phyloP scores from a whole-genome alignment of 2,329 filamentous ascomycete species.

The Fusarium concolor region DNA sequence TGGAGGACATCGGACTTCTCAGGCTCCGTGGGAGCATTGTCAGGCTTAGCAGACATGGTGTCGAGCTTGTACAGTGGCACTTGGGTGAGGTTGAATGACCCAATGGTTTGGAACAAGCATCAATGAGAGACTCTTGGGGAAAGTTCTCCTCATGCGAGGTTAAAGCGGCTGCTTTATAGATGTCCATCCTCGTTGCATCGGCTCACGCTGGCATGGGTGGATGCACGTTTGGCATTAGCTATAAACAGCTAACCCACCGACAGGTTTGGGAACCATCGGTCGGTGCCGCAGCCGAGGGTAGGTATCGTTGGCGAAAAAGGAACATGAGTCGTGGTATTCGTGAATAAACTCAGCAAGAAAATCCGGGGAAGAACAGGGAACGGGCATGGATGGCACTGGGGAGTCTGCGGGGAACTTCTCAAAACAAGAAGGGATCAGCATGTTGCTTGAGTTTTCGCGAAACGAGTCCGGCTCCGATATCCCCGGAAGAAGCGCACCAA shows the following conservation, averaged over 20 bases:
- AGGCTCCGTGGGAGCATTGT: not conserved
- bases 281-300: slow-evolving; percentile 2
- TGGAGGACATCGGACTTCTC: slow-evolving; percentile 19
- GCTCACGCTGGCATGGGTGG: not conserved
- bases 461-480: slow-evolving; percentile 9
- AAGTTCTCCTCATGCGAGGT: not conserved
- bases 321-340: not conserved
- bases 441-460: not conserved
- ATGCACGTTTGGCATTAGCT: slow-evolving; percentile 4
- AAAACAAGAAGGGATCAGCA: not conserved
- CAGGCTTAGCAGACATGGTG: slow-evolving; percentile 11
- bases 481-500: slow-evolving; percentile 21
- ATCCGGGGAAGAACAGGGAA: slow-evolving; percentile 28
- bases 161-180: slow-evolving; percentile 6
- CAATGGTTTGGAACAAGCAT: not conserved
- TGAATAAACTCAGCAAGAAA: slow-evolving; percentile 20
- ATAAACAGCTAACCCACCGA: not conserved
- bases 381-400: not conserved
- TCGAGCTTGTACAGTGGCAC: too few relatives aligned
- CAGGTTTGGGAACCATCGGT: not conserved
- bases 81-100: not conserved
- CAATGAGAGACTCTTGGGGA: not conserved
- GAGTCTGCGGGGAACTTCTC: slow-evolving; percentile 14
- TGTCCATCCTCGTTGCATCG: not conserved
- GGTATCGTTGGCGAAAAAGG: not conserved